Base-by-base conservation (phyloP, 208 protist species). In the Acanthamoeba sp. region DNA sequence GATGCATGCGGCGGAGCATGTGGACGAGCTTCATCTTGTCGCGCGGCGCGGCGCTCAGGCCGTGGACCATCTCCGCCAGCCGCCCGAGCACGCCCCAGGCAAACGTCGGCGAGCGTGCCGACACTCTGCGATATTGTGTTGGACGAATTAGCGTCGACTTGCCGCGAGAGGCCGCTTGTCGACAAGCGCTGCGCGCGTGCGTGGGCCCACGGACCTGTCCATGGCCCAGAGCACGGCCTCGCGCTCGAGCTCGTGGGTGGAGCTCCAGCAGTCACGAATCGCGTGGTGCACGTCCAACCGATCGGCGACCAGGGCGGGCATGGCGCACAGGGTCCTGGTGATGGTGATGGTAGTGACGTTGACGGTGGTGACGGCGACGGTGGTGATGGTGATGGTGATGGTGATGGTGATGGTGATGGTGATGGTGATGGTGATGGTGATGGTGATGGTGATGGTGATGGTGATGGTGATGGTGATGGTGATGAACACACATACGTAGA, bases 1-100 rank as follows among this genome's bases (percentile, higher is more conserved):
- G 87, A 27, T 92, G 62, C 87, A 92, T 92, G 87, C 18, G 62
- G 22, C 87, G 87, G 20, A 92, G 45, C 40, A 92, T 92, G 40
- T 55, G 87, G 0, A 92, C 45, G 55, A 92, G 50, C 50, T 66
- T 66, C 50, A 92, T 42, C 34, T 92, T 92, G 32, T 42, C 45
- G 24, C 14, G 36, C 27, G 62, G 87, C 9, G 87, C 36, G 2
- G 87, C 45, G 62, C 24, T 92, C 22, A 92, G 57, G 29, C 57
- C 87, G 36, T 92, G 87, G 2, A 92, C 45, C 87, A 66, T 92
- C n/a, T 48, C 45, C 4, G 87, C 55, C 36, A 92, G 34, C 36
- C 45, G 87, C n/a, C 24, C 87, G 5, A 92, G 32, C n/a, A 92
- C 62, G 59, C 87, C 59, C 57, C 36, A 50, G 5, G 87, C 87